Conservation (phyloP, 768 basidiomycete genomes). For the Pleurotus citrinopileatus region DNA sequence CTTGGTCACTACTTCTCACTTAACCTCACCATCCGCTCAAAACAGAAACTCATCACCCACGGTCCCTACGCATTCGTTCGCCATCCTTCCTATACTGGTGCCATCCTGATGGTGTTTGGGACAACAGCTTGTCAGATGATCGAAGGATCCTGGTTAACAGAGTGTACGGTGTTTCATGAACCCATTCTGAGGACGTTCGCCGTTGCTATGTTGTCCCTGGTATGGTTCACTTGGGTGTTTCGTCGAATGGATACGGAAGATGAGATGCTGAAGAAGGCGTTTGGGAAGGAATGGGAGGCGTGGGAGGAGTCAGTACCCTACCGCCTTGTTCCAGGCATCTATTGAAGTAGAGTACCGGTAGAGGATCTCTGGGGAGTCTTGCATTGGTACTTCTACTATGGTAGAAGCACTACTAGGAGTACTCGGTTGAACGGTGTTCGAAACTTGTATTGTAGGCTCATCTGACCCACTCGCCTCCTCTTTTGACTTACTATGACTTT, state of each 20-base stretch:
- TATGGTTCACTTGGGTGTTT: background rate
- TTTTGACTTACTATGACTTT: too few species aligned
- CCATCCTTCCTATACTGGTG: background rate
- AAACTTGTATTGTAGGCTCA: too few species aligned
- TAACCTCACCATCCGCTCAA: background rate
- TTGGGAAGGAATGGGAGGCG: slow-evolving; percentile 29
- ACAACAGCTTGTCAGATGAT: background rate
- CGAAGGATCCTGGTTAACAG: background rate
- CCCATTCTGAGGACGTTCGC: background rate
- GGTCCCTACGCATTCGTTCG: background rate
- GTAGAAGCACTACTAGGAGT: too few species aligned
- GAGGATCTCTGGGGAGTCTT: too few species aligned
- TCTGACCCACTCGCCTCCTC: too few species aligned
- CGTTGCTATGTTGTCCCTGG: background rate
- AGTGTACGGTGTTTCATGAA: background rate
- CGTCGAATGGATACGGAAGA: slow-evolving; percentile 26
- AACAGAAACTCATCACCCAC: background rate
- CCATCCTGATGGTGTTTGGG: background rate
- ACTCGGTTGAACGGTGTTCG: too few species aligned
- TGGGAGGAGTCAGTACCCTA: slow-evolving; percentile 24
- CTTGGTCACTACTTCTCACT: slow-evolving; percentile 1
- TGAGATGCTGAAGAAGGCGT: slow-evolving; percentile 20
- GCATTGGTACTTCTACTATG: too few species aligned
- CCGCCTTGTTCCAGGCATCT: slow-evolving; percentile 26
- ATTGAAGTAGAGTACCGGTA: too few species aligned